A percentile compares a stretch with the other conserved stretches of the same genome.
These are phyloP conservation scores for Aspergillus hancockii DNA, from an alignment of 495 filamentous ascomycete species.

Conservation along the genomic window DNA sequence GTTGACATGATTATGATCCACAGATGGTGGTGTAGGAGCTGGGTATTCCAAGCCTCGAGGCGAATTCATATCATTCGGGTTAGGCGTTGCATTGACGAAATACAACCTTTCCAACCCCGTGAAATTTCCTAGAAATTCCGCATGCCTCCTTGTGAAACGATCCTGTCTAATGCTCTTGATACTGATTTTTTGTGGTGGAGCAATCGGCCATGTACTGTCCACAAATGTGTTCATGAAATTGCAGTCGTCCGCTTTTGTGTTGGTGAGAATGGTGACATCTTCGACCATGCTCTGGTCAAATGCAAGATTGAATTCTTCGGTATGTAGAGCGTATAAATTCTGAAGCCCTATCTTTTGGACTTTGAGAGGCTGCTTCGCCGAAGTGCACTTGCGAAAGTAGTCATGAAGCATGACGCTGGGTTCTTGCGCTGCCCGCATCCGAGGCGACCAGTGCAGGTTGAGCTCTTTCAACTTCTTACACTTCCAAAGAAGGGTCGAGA, in stretches of 20 bases:
- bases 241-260: slow-evolving; percentile 38
- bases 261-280: slow-evolving; percentile 54
- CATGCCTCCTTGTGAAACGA: slow-evolving; percentile 38
- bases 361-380: slow-evolving; percentile 42
- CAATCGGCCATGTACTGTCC: slow-evolving; percentile 52
- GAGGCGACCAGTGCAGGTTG: slow-evolving; percentile 60
- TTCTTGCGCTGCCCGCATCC: slow-evolving; percentile 60
- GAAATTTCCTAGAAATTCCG: slow-evolving; percentile 39
- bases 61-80: slow-evolving; percentile 32
- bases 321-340: slow-evolving; percentile 59
- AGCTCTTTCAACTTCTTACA: slow-evolving; percentile 56
- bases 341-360: slow-evolving; percentile 53
- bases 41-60: slow-evolving; percentile 23
- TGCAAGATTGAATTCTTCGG: slow-evolving; percentile 40
- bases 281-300: slow-evolving; percentile 44
- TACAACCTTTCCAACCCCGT: slow-evolving; percentile 47
- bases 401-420: slow-evolving; percentile 54
- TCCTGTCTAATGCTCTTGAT: slow-evolving; percentile 48
- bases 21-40: slow-evolving; percentile 32
- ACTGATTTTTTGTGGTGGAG: slow-evolving; percentile 19
- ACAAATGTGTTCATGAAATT: slow-evolving; percentile 54
- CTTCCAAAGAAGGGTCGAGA: slow-evolving; percentile 54
- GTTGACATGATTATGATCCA: slow-evolving; percentile 18
- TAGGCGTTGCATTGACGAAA: slow-evolving; percentile 41
- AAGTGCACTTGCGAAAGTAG: slow-evolving; percentile 57